Percentiles rank a stretch among this genome's conserved stretches.
Conservation (phyloP, 768 basidiomycete species). For the Plicaturopsis crispa region DNA sequence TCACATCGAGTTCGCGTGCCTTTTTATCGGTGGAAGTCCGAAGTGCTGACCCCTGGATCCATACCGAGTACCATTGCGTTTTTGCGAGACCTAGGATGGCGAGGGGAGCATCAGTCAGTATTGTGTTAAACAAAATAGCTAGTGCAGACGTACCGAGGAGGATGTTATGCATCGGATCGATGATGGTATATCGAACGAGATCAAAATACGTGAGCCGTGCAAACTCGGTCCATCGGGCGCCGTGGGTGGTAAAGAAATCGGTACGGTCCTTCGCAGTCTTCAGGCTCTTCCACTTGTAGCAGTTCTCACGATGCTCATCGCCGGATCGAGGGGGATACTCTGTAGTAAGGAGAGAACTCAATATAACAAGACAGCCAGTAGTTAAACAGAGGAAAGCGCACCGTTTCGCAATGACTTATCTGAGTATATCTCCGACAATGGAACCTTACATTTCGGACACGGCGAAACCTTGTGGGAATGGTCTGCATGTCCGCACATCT, state of each 20-base stretch:
- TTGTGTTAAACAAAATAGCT: no score
- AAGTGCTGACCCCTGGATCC: slow-evolving; percentile 11
- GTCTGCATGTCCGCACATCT: slow-evolving; percentile 18
- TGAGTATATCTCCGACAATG: slow-evolving; percentile 9
- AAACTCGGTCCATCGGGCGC: slow-evolving; percentile 14
- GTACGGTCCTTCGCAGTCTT: not conserved
- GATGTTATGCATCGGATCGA: slow-evolving; percentile 10
- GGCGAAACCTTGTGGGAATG: slow-evolving; percentile 15
- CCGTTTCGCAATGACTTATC: slow-evolving; percentile 10
- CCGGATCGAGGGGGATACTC: slow-evolving; percentile 3
- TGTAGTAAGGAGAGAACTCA: slow-evolving; percentile 1
- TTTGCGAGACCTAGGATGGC: slow-evolving; percentile 17
- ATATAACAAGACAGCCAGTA: not conserved
- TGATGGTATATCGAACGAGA: slow-evolving; percentile 9
- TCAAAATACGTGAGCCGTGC: slow-evolving; percentile 16
- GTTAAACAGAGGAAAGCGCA: slow-evolving; percentile 1
- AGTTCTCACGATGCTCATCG: slow-evolving; percentile 8
- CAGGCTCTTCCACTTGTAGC: slow-evolving; percentile 4
- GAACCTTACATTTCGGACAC: slow-evolving; percentile 17
- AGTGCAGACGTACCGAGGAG: slow-evolving; percentile 4
- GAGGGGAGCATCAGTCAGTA: no score
- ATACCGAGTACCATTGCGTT: slow-evolving; percentile 15
- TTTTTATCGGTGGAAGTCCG: slow-evolving; percentile 6
- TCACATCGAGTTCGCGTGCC: slow-evolving; percentile 10
- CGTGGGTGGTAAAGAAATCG: slow-evolving; percentile 11